Conservation (phyloP, 169 alveolate species). For the Eimeria acervulina region DNA sequence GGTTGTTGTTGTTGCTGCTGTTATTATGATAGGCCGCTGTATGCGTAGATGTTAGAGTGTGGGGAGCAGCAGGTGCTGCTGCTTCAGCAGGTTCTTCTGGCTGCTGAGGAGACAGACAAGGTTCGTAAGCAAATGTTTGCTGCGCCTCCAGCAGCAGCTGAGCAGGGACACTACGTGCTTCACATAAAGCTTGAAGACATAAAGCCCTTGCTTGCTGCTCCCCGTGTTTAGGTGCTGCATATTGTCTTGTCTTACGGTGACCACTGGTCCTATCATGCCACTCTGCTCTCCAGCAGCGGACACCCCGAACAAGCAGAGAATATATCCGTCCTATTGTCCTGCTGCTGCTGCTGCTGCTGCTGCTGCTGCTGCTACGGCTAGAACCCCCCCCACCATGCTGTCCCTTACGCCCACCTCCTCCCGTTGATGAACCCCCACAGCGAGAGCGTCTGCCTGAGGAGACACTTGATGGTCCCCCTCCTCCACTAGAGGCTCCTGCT, state of each 20-base stretch:
- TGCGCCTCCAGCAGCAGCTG: conserved; percentile 79
- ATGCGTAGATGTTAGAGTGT: too few species aligned
- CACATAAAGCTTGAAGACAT: conserved; percentile 80
- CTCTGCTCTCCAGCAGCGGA: conserved; percentile 84
- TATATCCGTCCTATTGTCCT: conserved; percentile 83
- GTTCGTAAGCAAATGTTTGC: conserved; percentile 81
- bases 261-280: conserved; percentile 82
- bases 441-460: conserved; percentile 29
- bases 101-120: conserved; percentile 15
- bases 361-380: conserved; percentile 9
- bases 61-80: too few species aligned
- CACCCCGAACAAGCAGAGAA: conserved; percentile 80
- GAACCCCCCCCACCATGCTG: too few species aligned
- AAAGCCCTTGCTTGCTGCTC: conserved; percentile 77
- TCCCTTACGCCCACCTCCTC: background rate
- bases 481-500: background rate
- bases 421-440: background rate
- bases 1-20: too few species aligned
- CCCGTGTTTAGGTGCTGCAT: conserved; percentile 84
- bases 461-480: conserved; percentile 7
- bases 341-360: conserved; percentile 38
- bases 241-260: conserved; percentile 82
- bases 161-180: conserved; percentile 80
- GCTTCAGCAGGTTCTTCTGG: too few species aligned
- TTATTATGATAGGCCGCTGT: too few species aligned